Base-by-base conservation (phyloP, 2,329 filamentous ascomycete species). In the Myriosclerotinia curreyana region DNA sequence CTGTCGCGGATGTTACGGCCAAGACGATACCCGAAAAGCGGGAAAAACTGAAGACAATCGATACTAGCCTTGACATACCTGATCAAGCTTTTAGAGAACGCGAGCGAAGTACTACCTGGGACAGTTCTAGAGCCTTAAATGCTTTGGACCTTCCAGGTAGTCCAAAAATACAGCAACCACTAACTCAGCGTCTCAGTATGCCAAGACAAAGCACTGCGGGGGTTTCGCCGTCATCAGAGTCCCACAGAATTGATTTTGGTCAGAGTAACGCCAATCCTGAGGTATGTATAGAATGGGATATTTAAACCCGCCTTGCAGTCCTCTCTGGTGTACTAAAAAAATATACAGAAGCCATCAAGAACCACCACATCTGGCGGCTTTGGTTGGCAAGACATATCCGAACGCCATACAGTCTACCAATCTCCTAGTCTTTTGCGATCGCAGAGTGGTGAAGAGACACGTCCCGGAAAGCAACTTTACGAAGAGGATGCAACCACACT, bases 301-400 rank as follows among this genome's bases (percentile, higher is more conserved):
- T 6, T 20, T 36, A 1, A 20, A 14, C 15, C 0, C 25, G 15
- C 14, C 9, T 34, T 25, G 20, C 0, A 36, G 2, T 5, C 4
- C 42, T 9, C 20, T 9, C 25, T 6, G 5, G 8, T 25, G 9
- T 59, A 44, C 53, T 64, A 17, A 59, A 28, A 20, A 6, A n/a
- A n/a, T n/a, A 36, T 34, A 25, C 64, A 71, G 62, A 48, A 56
- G 34, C 58, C 34, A 36, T 64, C 61, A 22, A 64, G 34, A 44
- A 50, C 54, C 12, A 38, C 44, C 14, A 64, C 61, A 59, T 64
- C 61, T 14, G 50, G 53, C 4, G 55, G 55, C 1, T 71, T 67
- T 55, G 58, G 64, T 31, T 72, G 70, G 70, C 70, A 71, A 53
- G 65, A 72, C 42, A 63, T 71, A 40, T 59, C 61, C 8, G 50